phyloP scores from a whole-genome alignment of 2,329 filamentous ascomycete genomes.

The Boeremia lycopersici region DNA sequence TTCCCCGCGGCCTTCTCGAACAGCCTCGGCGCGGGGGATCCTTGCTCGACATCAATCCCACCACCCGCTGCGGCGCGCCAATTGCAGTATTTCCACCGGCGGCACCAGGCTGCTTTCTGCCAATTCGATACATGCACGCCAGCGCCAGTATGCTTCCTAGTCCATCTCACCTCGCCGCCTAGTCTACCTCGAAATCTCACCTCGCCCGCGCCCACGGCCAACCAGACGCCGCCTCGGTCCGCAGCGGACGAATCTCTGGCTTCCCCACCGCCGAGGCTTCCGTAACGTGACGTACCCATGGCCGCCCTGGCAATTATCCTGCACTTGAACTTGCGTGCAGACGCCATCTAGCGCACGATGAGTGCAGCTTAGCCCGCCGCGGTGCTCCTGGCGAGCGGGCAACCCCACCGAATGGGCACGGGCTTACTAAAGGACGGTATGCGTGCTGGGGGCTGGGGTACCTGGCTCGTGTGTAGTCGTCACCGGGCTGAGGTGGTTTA shows the following conservation, averaged over 20 bases:
- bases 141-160: neutral
- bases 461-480: slow-evolving; percentile 5
- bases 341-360: neutral
- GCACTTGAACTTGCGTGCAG: neutral
- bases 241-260: slow-evolving; percentile 4
- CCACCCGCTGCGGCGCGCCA: neutral
- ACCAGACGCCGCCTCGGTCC: neutral
- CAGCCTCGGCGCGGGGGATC: slow-evolving; percentile 12
- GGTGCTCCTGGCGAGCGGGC: neutral
- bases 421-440: neutral
- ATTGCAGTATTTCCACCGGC: slow-evolving; percentile 5
- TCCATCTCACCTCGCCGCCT: neutral
- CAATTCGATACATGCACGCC: slow-evolving; percentile 7
- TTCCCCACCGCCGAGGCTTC: slow-evolving; percentile 9
- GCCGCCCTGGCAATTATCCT: too few relatives aligned
- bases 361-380: neutral
- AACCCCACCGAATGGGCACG: neutral
- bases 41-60: slow-evolving; percentile 2
- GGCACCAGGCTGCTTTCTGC: slow-evolving; percentile 1
- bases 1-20: slow-evolving; percentile 8
- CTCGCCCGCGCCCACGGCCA: neutral
- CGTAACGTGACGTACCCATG: slow-evolving; percentile 11
- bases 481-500: neutral
- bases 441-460: slow-evolving; percentile 4
- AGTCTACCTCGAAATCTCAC: too few relatives aligned